Evolutionary conservation across 371 early-diverging fungal genomes (phyloP).

Genomic region (Haplosporangium sp.): DNA sequence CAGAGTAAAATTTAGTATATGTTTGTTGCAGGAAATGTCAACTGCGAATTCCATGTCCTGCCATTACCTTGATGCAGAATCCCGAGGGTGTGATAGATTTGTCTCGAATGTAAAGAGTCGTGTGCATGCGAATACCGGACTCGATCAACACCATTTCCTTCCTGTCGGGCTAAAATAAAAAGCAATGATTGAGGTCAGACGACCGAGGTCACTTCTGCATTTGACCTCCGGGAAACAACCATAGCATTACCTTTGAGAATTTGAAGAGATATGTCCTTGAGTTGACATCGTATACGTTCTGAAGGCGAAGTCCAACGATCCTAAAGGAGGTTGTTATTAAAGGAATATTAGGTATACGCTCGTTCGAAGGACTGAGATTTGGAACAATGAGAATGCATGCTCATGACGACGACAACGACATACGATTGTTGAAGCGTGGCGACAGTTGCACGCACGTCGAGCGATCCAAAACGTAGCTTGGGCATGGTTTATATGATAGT

Average conservation of each 20-base stretch:
- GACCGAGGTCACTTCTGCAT: too few relatives aligned
- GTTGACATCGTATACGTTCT: conserved; percentile 95
- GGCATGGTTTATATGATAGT: conserved; percentile 25
- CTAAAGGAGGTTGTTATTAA: conserved; percentile 41
- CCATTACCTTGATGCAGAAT: conserved; percentile 85
- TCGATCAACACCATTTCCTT: conserved; percentile 94
- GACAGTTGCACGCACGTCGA: conserved; percentile 89
- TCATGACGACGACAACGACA: neutral
- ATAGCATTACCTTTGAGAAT: conserved; percentile 76
- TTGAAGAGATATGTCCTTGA: conserved; percentile 92
- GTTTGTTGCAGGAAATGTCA: neutral
- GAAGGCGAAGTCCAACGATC: conserved; percentile 87
- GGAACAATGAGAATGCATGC: neutral
- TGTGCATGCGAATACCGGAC: conserved; percentile 93
- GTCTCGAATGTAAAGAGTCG: conserved; percentile 90
- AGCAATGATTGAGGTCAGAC: neutral
- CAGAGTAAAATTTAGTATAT: neutral
- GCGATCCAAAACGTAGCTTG: conserved; percentile 85
- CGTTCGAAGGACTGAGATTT: neutral
- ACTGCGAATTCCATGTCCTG: too few relatives aligned
- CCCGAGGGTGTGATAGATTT: conserved; percentile 86
- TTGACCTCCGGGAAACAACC: too few relatives aligned
- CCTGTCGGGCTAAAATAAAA: conserved; percentile 74
- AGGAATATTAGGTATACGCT: neutral
- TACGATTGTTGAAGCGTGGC: conserved; percentile 76